Evolutionary conservation across 208 protist genomes (phyloP), one percentile per base, ranked within the genome.

Genomic region (Trypanosoma melophagium): DNA sequence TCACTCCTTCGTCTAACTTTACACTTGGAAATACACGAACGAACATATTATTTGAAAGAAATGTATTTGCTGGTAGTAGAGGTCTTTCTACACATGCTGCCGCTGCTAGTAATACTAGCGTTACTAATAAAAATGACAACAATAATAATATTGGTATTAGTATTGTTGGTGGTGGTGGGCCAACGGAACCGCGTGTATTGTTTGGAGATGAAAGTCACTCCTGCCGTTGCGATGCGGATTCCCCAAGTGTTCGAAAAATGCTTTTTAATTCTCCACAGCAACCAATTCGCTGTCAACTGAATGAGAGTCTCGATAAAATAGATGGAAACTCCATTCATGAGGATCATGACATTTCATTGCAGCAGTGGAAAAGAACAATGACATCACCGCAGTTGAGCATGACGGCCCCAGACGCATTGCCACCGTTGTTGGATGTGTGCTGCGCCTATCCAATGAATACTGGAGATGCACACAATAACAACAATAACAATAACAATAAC

Each of bases 11-110:
- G 0, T 49, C 57, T 42, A 55, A 64, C 14, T 10, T 24, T 1
- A 71, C 66, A 9, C 13, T 71, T 40, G 58, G 58, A 9, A 71
- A 71, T 47, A 21, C 41, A 22, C 66, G 57, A 21, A 65, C 47
- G 13, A 59, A 38, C 19, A 57, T 65, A 21, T 45, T 64, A 19
- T 65, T 71, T 64, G 66, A 71, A 51, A 38, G 35, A 10, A 2
- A 28, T 16, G 13, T 57, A 14, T 19, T 58, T 19, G 53, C 24
- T 12, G 25, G 8, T 19, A 19, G n/a, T 21, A 50, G 25, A 58
- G 53, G 25, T 31, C 5, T 35, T 7, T 7, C 28, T 7, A 35
- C 28, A 35, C 1, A 35, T 35, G 28, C 28, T 35, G n/a, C n/a
- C n/a, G n/a, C n/a, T n/a, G n/a, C n/a, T n/a, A n/a, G n/a, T n/a